A percentile compares a stretch with the other conserved stretches of the same genome.
These are phyloP conservation scores for Fraxinus sp. DNA, from an alignment of 305 asterid genomes.

Conservation along the genomic window DNA sequence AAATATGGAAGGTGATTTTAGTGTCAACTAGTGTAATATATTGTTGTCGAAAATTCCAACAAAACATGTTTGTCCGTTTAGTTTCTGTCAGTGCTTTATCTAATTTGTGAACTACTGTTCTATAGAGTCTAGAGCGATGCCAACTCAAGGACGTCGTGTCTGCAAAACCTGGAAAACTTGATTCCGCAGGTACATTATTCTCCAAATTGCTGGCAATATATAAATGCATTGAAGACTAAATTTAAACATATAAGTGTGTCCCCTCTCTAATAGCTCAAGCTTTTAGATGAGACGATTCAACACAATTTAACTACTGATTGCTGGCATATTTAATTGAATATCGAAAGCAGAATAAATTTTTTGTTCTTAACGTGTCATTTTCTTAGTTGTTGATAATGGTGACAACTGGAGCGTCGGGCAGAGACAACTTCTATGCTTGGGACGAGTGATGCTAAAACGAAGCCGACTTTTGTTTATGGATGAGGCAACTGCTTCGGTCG, in stretches of 20 bases:
- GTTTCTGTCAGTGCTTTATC: neutral
- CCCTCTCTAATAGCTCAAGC: neutral
- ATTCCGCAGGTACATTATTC: constrained; percentile 53
- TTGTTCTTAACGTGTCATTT: neutral
- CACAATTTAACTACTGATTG: neutral
- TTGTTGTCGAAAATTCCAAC: neutral
- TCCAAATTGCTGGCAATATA: neutral
- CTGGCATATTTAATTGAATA: neutral
- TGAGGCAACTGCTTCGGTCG: constrained; percentile 96
- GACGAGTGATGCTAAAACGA: constrained; percentile 87
- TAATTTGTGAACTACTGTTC: constrained; percentile 15
- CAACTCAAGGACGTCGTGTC: constrained; percentile 91
- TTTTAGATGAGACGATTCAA: neutral
- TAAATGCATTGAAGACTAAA: neutral
- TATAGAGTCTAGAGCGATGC: constrained; percentile 87
- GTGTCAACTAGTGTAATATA: neutral
- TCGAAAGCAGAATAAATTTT: neutral
- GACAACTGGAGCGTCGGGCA: constrained; percentile 99
- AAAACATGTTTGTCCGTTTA: neutral
- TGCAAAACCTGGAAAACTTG: constrained; percentile 79
- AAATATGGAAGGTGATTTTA: constrained; percentile 78
- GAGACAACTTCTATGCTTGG: constrained; percentile 90
- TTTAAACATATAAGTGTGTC: neutral
- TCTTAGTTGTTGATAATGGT: constrained; percentile 72
- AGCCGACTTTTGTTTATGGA: constrained; percentile 88